A percentile compares a stretch with the other conserved stretches of the same genome.
phyloP scores from a whole-genome alignment of 352 stramenopile species.

The Globisporangium megalacanthum region DNA sequence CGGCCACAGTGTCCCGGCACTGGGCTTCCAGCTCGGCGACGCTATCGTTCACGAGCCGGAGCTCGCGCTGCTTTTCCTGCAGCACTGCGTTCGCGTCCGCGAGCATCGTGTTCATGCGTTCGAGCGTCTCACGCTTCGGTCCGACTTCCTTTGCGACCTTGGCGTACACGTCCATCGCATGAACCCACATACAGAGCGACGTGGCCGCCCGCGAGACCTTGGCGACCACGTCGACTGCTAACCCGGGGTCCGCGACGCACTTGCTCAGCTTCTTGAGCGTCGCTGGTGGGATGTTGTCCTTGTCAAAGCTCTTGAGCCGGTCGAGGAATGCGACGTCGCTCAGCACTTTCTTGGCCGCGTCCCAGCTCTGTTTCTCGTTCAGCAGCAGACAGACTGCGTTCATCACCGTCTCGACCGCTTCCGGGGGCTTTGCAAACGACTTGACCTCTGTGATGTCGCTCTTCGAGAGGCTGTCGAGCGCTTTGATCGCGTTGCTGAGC shows the following conservation, averaged over 20 bases:
- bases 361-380: slow-evolving; percentile 87
- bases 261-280: slow-evolving; percentile 85
- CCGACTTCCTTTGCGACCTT: slow-evolving; percentile 91
- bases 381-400: slow-evolving; percentile 91
- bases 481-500: slow-evolving; percentile 89
- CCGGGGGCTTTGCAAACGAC: slow-evolving; percentile 88
- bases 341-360: slow-evolving; percentile 88
- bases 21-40: slow-evolving; percentile 83
- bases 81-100: slow-evolving; percentile 83
- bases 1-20: slow-evolving; percentile 83
- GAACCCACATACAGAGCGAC: slow-evolving; percentile 93
- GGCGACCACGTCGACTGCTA: slow-evolving; percentile 85
- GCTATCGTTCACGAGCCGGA: slow-evolving; percentile 75
- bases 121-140: slow-evolving; percentile 90
- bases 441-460: slow-evolving; percentile 91
- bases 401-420: slow-evolving; percentile 86
- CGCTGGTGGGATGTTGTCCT: slow-evolving; percentile 85
- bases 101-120: slow-evolving; percentile 81
- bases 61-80: slow-evolving; percentile 79
- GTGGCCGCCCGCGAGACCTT: slow-evolving; percentile 88
- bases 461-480: slow-evolving; percentile 88
- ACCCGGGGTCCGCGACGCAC: slow-evolving; percentile 87
- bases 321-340: slow-evolving; percentile 92
- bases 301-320: slow-evolving; percentile 84
- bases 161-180: slow-evolving; percentile 93